Base-by-base conservation (phyloP, 176 grass and related monocot species). In the Oryza brachyantha region DNA sequence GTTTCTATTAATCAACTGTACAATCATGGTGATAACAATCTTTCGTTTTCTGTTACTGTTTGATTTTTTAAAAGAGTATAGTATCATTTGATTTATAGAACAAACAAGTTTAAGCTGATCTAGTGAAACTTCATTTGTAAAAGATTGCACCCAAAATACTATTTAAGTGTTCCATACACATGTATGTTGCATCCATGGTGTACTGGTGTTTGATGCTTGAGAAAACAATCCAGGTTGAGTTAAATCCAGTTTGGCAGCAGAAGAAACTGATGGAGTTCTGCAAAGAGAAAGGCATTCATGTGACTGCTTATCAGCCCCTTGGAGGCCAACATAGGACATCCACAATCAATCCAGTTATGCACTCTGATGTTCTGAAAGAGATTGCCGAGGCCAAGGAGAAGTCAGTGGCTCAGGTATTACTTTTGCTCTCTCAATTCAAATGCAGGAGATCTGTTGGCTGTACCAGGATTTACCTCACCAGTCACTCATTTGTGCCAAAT, bases 171-270 rank as follows among this genome's bases (percentile, higher is more conserved):
- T 32, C 13, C 10, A 60, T 45, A 16, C 24, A 55, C 46, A 48
- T 80, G 36, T 12, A 19, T 67, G 35, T 41, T 24, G 17, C 21
- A 34, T 26, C 25, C 42, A 13, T 45, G 42, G 1, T 8, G 50
- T 8, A 22, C 21, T 55, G 21, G 50, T 22, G 19, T 55, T 9
- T 55, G 50, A 55, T 22, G 50, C 50, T 8, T 55, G 50, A n/a
- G 13, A n/a, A 55, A n/a, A 55, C 21, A 4, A 31, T 39, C 84
- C 65, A 87, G 89, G 89, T 91, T 74, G 89, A 91, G 68, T 31
- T 91, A 60, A 91, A 91, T 76, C 76, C 89, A 10, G 11, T 58
- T 58, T 91, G 89, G 84, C 89, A 91, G 17, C 89, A 91, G 72
- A 77, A 87, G 70, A 81, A 81, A 84, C 7, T 91, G 72, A 84